Evolutionary conservation across 1,284 basidiomycete species (phyloP).

Genomic region (Neolentinus lepideus): DNA sequence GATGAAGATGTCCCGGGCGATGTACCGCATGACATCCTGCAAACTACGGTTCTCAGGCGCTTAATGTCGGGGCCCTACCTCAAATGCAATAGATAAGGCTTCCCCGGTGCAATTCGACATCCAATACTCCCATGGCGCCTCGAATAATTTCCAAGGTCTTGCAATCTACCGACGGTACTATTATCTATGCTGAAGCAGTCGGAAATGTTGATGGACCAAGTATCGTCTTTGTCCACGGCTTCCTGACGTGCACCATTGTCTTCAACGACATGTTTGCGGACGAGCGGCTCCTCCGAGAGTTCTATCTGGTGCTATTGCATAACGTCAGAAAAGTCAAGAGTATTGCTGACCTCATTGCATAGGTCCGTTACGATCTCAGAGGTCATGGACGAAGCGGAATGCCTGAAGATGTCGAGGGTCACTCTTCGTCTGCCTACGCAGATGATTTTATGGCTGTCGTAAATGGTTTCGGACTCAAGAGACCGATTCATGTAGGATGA

Average conservation of each 20-base stretch:
- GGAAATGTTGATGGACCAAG: slow-evolving; percentile 27
- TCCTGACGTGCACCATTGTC: slow-evolving; percentile 20
- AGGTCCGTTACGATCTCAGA: slow-evolving; percentile 26
- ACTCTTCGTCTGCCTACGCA: slow-evolving; percentile 16
- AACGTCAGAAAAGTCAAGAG: slow-evolving; percentile 13
- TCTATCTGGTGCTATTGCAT: not conserved
- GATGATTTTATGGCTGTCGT: slow-evolving; percentile 21
- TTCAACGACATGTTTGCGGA: slow-evolving; percentile 18
- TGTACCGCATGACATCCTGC: no score
- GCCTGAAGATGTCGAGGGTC: slow-evolving; percentile 11
- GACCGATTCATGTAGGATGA: slow-evolving; percentile 20
- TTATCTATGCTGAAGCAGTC: slow-evolving; percentile 25
- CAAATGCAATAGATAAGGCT: no score
- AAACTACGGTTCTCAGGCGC: no score
- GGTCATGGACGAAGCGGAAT: slow-evolving; percentile 22
- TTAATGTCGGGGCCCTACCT: no score
- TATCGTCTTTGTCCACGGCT: slow-evolving; percentile 33
- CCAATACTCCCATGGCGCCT: not conserved
- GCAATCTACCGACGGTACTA: slow-evolving; percentile 15
- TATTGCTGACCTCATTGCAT: not conserved
- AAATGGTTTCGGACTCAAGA: slow-evolving; percentile 16
- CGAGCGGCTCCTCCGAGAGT: not conserved
- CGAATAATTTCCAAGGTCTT: not conserved
- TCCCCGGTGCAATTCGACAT: no score
- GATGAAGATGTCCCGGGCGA: no score